Conservation (phyloP, 2,329 filamentous ascomycete genomes). For the Leptographium galeiforme region DNA sequence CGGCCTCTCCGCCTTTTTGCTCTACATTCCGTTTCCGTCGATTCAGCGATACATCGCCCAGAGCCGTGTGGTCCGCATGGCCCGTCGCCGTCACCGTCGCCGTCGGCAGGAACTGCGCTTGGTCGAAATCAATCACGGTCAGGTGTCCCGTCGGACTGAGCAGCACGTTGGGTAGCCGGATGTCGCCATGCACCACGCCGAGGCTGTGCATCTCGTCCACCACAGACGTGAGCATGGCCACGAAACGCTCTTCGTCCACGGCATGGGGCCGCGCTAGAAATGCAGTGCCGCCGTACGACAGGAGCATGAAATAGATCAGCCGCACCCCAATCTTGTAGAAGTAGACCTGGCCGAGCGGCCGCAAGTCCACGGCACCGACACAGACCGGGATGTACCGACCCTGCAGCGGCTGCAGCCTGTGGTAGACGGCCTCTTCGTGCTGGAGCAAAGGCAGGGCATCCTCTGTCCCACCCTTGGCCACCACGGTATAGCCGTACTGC, state of each 20-base stretch:
- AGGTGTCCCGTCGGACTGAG: neutral
- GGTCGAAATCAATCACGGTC: constrained; percentile 5
- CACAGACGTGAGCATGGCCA: neutral
- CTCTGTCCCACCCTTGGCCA: constrained; percentile 20
- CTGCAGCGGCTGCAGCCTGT: neutral
- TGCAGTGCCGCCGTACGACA: constrained; percentile 3
- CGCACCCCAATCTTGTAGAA: constrained; percentile 7
- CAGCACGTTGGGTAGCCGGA: constrained; percentile 6
- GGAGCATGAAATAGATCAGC: constrained; percentile 4
- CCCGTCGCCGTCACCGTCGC: too few species aligned
- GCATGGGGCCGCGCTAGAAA: neutral
- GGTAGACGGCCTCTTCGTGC: neutral
- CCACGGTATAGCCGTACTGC: constrained; percentile 27
- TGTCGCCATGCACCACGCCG: constrained; percentile 8
- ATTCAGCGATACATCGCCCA: neutral
- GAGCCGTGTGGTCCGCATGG: neutral
- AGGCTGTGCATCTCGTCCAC: constrained; percentile 3
- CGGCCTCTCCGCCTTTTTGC: too few species aligned
- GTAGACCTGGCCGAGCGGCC: neutral
- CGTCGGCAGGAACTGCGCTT: neutral
- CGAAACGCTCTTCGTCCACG: neutral
- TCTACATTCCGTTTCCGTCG: neutral
- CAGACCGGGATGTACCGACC: constrained; percentile 5
- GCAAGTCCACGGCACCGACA: constrained; percentile 6
- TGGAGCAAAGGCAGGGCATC: too few species aligned